Evolutionary conservation across 2,329 filamentous ascomycete species (phyloP).

Genomic region (Grosmannia penicillata): DNA sequence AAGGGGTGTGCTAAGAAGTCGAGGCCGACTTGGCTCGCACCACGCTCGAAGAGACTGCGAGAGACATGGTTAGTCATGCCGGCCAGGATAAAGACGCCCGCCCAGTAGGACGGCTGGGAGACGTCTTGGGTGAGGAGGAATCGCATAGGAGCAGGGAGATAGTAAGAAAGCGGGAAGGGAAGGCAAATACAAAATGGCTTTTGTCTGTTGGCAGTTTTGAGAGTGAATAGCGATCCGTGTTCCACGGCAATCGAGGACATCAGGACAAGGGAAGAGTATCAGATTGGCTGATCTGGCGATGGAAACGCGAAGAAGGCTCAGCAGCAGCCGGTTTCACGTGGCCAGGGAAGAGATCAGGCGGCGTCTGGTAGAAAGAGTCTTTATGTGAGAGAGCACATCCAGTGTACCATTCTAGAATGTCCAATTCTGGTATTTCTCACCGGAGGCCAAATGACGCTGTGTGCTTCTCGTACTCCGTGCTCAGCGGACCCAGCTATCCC

Average conservation of each 20-base stretch:
- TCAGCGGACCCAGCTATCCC: too few species aligned
- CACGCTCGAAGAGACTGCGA: constrained; percentile 79
- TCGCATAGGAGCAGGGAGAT: constrained; percentile 5
- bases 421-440: constrained; percentile 27
- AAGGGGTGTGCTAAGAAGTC: constrained; percentile 93
- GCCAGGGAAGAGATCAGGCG: background rate
- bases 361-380: constrained; percentile 3
- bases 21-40: constrained; percentile 67
- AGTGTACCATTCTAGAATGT: constrained; percentile 25
- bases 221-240: constrained; percentile 1
- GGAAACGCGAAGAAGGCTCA: background rate
- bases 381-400: constrained; percentile 46
- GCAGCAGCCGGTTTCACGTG: background rate
- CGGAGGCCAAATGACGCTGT: background rate
- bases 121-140: constrained; percentile 8
- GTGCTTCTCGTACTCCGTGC: too few species aligned
- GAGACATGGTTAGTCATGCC: constrained; percentile 14
- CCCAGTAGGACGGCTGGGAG: constrained; percentile 1
- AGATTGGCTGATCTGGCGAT: constrained; percentile 1
- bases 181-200: constrained; percentile 43
- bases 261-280: constrained; percentile 1
- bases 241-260: constrained; percentile 1
- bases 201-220: constrained; percentile 3
- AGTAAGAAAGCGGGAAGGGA: constrained; percentile 27
- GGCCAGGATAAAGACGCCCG: background rate